These are phyloP conservation scores for Podospora pseudoanserina DNA, from an alignment of 495 filamentous ascomycete genomes.

Conservation along the genomic window DNA sequence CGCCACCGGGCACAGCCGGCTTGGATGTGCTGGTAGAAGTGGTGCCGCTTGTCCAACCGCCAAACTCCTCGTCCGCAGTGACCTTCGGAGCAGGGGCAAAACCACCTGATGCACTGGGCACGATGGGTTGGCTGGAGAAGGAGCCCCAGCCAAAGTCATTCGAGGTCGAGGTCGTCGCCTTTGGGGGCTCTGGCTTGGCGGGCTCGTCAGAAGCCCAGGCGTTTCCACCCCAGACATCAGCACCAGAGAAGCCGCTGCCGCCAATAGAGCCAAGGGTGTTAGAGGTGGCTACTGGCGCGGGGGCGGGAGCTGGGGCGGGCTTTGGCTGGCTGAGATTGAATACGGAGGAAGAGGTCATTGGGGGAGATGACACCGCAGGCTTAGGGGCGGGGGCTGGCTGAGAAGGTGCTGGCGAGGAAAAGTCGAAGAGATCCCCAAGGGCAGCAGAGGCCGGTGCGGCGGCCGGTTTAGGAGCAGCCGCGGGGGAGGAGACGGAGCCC, in stretches of 20 bases:
- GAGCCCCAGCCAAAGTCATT: slow-evolving; percentile 58
- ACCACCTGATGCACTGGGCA: slow-evolving; percentile 49
- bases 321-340: slow-evolving; percentile 66
- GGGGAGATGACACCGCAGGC: slow-evolving; percentile 41
- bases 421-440: slow-evolving; percentile 75
- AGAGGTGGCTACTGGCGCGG: slow-evolving; percentile 23
- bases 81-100: slow-evolving; percentile 60
- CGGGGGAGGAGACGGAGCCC: slow-evolving; percentile 51
- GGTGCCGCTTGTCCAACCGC: slow-evolving; percentile 74
- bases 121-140: slow-evolving; percentile 51
- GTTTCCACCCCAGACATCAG: slow-evolving; percentile 54
- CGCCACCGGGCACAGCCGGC: slow-evolving; percentile 59
- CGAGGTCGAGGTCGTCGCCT: slow-evolving; percentile 33
- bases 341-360: slow-evolving; percentile 52
- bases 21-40: slow-evolving; percentile 31
- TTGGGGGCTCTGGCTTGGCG: slow-evolving; percentile 33
- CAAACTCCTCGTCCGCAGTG: slow-evolving; percentile 85
- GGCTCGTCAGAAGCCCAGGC: slow-evolving; percentile 52
- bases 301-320: slow-evolving; percentile 43
- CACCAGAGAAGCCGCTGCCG: slow-evolving; percentile 43
- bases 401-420: slow-evolving; percentile 49
- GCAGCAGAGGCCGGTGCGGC: slow-evolving; percentile 48
- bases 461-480: slow-evolving; percentile 42
- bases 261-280: slow-evolving; percentile 36
- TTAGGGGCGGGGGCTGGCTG: slow-evolving; percentile 42